A percentile compares a stretch with the other conserved stretches of the same genome.
These are phyloP conservation scores for Biscogniauxia marginata DNA, from an alignment of 2,329 filamentous ascomycete species.

Conservation along the genomic window DNA sequence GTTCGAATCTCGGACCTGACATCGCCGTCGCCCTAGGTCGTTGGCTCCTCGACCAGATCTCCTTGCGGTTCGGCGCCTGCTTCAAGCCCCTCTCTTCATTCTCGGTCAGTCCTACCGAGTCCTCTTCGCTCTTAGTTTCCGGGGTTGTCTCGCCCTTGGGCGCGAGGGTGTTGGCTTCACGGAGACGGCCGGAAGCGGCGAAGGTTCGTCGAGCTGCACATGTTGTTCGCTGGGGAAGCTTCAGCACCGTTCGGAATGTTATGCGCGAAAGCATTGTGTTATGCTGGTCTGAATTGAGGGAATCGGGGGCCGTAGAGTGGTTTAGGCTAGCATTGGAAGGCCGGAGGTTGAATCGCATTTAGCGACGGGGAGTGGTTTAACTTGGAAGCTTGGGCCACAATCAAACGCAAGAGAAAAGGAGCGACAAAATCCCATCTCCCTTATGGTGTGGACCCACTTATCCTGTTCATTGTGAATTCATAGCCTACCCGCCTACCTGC, in stretches of 20 bases:
- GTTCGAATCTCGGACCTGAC: constrained; percentile 93
- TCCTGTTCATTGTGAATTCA: no score
- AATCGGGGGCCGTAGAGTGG: constrained; percentile 12
- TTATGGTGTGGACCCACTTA: neutral
- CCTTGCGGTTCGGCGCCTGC: constrained; percentile 85
- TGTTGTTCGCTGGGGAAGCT: constrained; percentile 42
- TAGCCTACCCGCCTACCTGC: no score
- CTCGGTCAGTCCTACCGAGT: constrained; percentile 34
- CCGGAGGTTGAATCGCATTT: constrained; percentile 21
- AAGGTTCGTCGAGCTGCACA: constrained; percentile 48
- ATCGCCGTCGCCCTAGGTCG: constrained; percentile 78
- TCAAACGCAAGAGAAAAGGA: no score
- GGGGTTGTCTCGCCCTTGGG: constrained; percentile 42
- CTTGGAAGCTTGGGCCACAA: neutral
- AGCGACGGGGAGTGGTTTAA: no score
- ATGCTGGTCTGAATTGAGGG: constrained; percentile 39
- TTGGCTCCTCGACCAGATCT: constrained; percentile 84
- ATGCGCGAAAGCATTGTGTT: constrained; percentile 48
- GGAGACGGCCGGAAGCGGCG: constrained; percentile 45
- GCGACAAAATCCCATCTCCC: no score
- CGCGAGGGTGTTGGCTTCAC: constrained; percentile 43
- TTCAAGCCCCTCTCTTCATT: constrained; percentile 49
- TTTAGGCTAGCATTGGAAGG: no score
- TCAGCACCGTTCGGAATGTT: constrained; percentile 39
- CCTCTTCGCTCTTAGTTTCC: constrained; percentile 42